phyloP scores from a whole-genome alignment of 345 rosid genomes.

The Microthlaspi erraticum region DNA sequence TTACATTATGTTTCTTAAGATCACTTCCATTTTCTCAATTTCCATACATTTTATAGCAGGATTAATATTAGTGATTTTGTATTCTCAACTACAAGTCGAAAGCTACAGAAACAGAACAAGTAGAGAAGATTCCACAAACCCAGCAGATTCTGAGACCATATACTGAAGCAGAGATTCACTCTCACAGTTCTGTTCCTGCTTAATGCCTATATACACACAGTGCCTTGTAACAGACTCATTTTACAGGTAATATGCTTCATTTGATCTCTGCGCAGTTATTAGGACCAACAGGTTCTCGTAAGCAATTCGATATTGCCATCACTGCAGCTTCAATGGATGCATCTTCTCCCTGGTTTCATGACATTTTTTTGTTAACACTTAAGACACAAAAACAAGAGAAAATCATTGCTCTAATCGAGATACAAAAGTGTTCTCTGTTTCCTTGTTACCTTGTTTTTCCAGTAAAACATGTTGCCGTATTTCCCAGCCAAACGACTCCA shows the following conservation, averaged over 20 bases:
- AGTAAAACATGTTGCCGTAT: slow-evolving; percentile 55
- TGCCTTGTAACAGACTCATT: neutral
- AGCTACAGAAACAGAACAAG: too few species aligned
- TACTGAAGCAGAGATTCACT: neutral
- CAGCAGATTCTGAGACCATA: too few species aligned
- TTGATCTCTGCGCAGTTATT: slow-evolving; percentile 75
- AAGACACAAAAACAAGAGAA: neutral
- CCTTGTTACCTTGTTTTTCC: slow-evolving; percentile 81
- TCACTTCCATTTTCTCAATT: too few species aligned
- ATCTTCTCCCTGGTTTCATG: slow-evolving; percentile 79
- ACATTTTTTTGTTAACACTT: neutral
- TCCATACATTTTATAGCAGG: too few species aligned
- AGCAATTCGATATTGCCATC: slow-evolving; percentile 83
- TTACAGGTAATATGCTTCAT: slow-evolving; percentile 26
- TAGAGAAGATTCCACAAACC: too few species aligned
- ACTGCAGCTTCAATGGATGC: slow-evolving; percentile 90
- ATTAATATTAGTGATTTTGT: too few species aligned
- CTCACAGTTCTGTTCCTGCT: slow-evolving; percentile 1
- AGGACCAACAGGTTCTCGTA: slow-evolving; percentile 80
- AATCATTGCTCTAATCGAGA: slow-evolving; percentile 18
- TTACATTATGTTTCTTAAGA: too few species aligned
- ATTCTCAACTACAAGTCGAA: too few species aligned
- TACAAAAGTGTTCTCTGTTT: slow-evolving; percentile 45
- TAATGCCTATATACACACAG: slow-evolving; percentile 11
- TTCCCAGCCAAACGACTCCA: slow-evolving; percentile 62